Evolutionary conservation across 768 basidiomycete genomes (phyloP).

Genomic region (Postia placenta): DNA sequence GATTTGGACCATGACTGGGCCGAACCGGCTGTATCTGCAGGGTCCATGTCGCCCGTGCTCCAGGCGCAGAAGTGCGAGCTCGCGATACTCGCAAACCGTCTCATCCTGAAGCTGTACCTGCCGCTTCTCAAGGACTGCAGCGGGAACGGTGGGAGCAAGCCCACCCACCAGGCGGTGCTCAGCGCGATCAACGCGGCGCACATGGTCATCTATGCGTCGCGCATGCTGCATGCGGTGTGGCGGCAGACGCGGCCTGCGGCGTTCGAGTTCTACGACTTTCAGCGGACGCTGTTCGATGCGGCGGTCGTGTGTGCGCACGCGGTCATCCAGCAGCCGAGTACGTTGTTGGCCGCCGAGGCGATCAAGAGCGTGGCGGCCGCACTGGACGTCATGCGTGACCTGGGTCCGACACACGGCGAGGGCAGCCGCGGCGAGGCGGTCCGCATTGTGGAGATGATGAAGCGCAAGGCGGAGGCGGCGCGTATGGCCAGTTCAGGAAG

Average conservation of each 20-base stretch:
- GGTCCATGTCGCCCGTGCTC: slow-evolving; percentile 29
- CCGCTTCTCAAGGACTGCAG: slow-evolving; percentile 47
- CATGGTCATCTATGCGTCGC: slow-evolving; percentile 47
- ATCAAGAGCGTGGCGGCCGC: slow-evolving; percentile 39
- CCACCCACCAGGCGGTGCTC: slow-evolving; percentile 46
- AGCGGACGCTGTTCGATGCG: slow-evolving; percentile 60
- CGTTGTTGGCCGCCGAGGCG: slow-evolving; percentile 42
- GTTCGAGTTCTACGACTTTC: slow-evolving; percentile 54
- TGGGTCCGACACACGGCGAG: slow-evolving; percentile 21
- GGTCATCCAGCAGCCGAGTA: slow-evolving; percentile 45
- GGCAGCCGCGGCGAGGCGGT: slow-evolving; percentile 31
- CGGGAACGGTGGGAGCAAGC: slow-evolving; percentile 20
- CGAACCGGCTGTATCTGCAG: slow-evolving; percentile 9
- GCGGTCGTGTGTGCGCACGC: slow-evolving; percentile 59
- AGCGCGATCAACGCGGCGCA: slow-evolving; percentile 65
- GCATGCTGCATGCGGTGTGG: slow-evolving; percentile 36
- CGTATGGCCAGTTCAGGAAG: slow-evolving; percentile 14
- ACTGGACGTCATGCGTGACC: slow-evolving; percentile 37
- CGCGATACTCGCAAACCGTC: slow-evolving; percentile 49
- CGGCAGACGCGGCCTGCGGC: slow-evolving; percentile 36
- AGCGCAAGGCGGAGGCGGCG: slow-evolving; percentile 34
- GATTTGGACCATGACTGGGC: slow-evolving; percentile 29
- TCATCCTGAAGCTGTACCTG: slow-evolving; percentile 60
- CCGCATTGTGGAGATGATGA: slow-evolving; percentile 33
- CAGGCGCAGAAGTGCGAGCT: slow-evolving; percentile 54